Base-by-base conservation (phyloP, 371 early-diverging fungal species). In the Dinochytrium kinnereticum region DNA sequence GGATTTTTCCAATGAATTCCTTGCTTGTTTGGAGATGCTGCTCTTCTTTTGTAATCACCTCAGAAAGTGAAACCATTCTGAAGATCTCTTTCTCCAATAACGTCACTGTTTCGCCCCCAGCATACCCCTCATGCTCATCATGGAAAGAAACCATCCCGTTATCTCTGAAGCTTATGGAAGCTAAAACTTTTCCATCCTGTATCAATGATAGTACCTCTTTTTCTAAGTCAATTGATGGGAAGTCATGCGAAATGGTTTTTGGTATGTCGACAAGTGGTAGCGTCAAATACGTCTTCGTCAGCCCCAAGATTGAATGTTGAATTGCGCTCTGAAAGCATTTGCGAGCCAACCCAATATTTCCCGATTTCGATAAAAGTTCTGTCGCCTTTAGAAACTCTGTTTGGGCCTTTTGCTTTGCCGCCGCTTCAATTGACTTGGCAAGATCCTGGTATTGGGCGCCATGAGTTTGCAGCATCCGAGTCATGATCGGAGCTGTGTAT, bases 241-340 rank as follows among this genome's bases (percentile, higher is more conserved):
- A 26, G 67, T 76, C 59, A 87, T 75, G n/a, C 86, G 80, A 76
- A 88, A 78, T 68, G 44, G 86, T 17, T 34, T 79, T 69, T 2
- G 90, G 87, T 79, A 94, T 91, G 69, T 93, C 92, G 36, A 76
- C 70, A 37, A 95, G 70, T 13, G 90, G 88, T 26, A 94, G 83
- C 26, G 93, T 93, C 53, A 92, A 74, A 73, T 93, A 93, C 0
- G 94, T 92, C 51, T 91, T 50, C 13, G 93, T 92, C 65, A 95
- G 80, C 64, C 87, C 85, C 73, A 88, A 88, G 64, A 95, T 91
- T 40, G 84, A 89, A 40, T 87, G 85, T 21, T 87, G 83, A 13
- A 79, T 79, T 21, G 90, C 80, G 0, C 89, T 86, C 34, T 84
- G 79, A 51, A 88, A 69, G 61, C 90, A 90, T 71, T 93, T 94